Base-by-base conservation (phyloP, 1,284 basidiomycete genomes). In the Singerocomus rubriflavus region DNA sequence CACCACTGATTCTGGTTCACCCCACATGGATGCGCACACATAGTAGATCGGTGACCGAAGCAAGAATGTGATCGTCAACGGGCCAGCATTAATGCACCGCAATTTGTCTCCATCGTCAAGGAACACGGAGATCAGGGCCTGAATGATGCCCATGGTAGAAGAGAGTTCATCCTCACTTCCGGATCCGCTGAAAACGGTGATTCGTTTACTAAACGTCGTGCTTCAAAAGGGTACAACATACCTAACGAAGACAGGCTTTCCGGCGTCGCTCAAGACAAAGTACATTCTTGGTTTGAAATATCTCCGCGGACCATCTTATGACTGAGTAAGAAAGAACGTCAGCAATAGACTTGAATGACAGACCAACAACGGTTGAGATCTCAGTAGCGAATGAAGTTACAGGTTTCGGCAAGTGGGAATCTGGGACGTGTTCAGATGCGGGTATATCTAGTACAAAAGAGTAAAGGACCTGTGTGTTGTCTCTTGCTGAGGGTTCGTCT, bases 61-160 rank as follows among this genome's bases (percentile, higher is more conserved):
- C 6, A 95, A 67, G 66, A 98, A 97, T 0, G 87, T 85, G 50
- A 99, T 94, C 44, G 84, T 80, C 5, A 85, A 81, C 10, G 74
- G 73, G 12, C 89, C 90, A 40, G 88, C 80, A 62, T 89, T 85
- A 59, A 93, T 86, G 55, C 79, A 84, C 51, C 91, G 80, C 17
- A 95, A 65, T 65, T 89, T 89, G 69, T 96, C 93, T 35, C 84
- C 80, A 43, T 93, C 85, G 58, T 92, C 88, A 41, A 93, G 77
- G 65, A 94, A 92, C 50, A 96, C 87, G 11, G 94, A 95, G 45
- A 99, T 87, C 8, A 99, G 78, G 2, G 96, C 94, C 69, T 98
- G 96, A 71, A 96, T 91, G 36, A 99, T 84, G 25, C 93, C 96
- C 62, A 96, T 89, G 25, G 85, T 84, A 11, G 89, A 88, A 5